These are phyloP conservation scores for Paecilomyces formosus DNA, from an alignment of 2,329 filamentous ascomycete species.

Conservation along the genomic window DNA sequence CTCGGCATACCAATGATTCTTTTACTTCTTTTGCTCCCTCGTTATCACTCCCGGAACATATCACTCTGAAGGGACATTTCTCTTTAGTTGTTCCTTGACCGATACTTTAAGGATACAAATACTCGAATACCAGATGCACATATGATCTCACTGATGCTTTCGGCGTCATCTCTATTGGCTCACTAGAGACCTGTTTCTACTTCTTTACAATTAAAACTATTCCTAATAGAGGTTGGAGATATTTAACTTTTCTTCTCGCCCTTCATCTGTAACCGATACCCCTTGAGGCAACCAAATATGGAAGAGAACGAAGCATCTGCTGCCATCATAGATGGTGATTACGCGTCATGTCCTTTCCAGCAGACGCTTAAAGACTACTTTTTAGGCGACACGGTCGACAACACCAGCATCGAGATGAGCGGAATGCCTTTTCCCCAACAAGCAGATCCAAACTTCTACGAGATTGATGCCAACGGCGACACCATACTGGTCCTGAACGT, in stretches of 20 bases:
- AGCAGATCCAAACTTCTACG: neutral
- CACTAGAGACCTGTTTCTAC: constrained; percentile 34
- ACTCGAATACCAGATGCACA: no score
- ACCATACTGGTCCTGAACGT: neutral
- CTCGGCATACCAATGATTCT: no score
- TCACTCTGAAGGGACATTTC: no score
- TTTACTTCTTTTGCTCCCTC: no score
- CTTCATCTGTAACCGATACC: neutral
- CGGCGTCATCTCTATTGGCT: no score
- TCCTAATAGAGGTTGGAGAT: neutral
- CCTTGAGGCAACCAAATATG: neutral
- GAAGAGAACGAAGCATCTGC: neutral
- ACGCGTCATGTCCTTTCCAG: neutral
- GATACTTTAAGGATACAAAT: no score
- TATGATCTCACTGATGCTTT: no score
- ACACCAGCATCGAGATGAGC: neutral
- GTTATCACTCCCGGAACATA: no score
- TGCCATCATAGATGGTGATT: neutral
- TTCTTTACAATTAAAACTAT: neutral
- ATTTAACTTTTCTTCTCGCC: neutral
- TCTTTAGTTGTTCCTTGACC: no score
- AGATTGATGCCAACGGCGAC: neutral
- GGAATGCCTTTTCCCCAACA: neutral
- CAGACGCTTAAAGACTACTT: neutral
- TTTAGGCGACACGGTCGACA: neutral